Percentiles rank a stretch among this genome's conserved stretches.
Evolutionary conservation across 2,329 filamentous ascomycete species (phyloP).

Genomic region (Talaromyces verruculosus): DNA sequence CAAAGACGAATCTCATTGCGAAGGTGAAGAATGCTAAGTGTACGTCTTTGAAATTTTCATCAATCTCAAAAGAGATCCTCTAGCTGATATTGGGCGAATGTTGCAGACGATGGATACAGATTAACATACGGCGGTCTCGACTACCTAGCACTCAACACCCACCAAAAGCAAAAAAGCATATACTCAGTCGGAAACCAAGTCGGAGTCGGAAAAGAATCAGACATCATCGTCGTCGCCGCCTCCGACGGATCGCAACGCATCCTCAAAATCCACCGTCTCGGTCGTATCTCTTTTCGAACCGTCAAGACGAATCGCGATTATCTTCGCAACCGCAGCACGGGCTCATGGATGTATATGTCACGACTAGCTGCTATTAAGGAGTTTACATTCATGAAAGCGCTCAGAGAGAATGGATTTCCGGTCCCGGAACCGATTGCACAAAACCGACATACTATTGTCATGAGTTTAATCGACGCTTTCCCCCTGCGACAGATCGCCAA

Average conservation of each 20-base stretch:
- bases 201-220: slow-evolving; percentile 95
- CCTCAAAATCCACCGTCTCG: slow-evolving; percentile 92
- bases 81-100: no score
- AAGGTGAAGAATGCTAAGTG: slow-evolving; percentile 91
- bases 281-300: slow-evolving; percentile 92
- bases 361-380: slow-evolving; percentile 90
- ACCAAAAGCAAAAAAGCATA: slow-evolving; percentile 74
- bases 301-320: slow-evolving; percentile 97
- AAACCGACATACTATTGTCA: slow-evolving; percentile 92
- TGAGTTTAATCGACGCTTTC: slow-evolving; percentile 89
- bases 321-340: slow-evolving; percentile 74
- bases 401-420: slow-evolving; percentile 79
- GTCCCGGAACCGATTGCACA: slow-evolving; percentile 86
- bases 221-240: slow-evolving; percentile 91
- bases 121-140: slow-evolving; percentile 95
- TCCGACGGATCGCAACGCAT: slow-evolving; percentile 74
- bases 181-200: slow-evolving; percentile 95
- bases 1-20: slow-evolving; percentile 87
- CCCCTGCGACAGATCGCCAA: slow-evolving; percentile 84
- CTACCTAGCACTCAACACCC: slow-evolving; percentile 91
- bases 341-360: slow-evolving; percentile 98
- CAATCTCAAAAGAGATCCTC: no score
- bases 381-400: slow-evolving; percentile 87
- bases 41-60: slow-evolving; percentile 29
- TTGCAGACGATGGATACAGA: slow-evolving; percentile 81